phyloP scores from a whole-genome alignment of 257 asterid species.

The Agastache rugosa region DNA sequence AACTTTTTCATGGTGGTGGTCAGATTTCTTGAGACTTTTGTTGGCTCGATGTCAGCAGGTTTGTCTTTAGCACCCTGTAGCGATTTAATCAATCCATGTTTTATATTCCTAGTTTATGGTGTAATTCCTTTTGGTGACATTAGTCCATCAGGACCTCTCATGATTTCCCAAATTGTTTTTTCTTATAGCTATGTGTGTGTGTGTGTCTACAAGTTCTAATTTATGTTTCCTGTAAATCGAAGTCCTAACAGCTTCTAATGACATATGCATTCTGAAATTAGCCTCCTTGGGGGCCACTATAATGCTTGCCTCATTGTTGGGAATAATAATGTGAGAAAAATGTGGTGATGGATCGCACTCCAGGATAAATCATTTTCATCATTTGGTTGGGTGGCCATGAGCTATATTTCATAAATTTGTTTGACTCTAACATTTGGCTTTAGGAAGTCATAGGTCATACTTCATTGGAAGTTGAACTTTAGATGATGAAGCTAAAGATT shows the following conservation, averaged over 20 bases:
- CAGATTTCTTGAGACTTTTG: constrained; percentile 95
- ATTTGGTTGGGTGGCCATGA: constrained; percentile 10
- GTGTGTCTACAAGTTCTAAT: not conserved
- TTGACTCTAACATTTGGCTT: constrained; percentile 4
- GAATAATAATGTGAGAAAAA: not conserved
- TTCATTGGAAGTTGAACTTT: constrained; percentile 18
- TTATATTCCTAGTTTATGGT: constrained; percentile 20
- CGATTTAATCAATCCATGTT: constrained; percentile 25
- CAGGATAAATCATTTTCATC: constrained; percentile 1
- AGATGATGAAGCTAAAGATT: constrained; percentile 15
- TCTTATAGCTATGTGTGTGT: not conserved
- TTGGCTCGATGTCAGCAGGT: constrained; percentile 99
- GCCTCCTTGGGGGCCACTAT: not conserved
- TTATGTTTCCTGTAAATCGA: constrained; percentile 7
- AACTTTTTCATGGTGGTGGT: constrained; percentile 81
- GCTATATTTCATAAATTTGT: constrained; percentile 20
- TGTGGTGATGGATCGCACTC: not conserved
- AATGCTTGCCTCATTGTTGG: not conserved
- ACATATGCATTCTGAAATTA: not conserved
- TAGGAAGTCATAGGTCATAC: not conserved
- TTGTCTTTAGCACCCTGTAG: constrained; percentile 39
- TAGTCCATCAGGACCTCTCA: constrained; percentile 7
- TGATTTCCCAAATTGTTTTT: constrained; percentile 9
- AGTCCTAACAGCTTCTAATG: not conserved
- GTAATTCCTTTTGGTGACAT: not conserved